A percentile compares a stretch with the other conserved stretches of the same genome.
These are phyloP conservation scores for Yamadazyma atmosphaerica DNA, from an alignment of 1,139 yeast genomes.

Conservation along the genomic window DNA sequence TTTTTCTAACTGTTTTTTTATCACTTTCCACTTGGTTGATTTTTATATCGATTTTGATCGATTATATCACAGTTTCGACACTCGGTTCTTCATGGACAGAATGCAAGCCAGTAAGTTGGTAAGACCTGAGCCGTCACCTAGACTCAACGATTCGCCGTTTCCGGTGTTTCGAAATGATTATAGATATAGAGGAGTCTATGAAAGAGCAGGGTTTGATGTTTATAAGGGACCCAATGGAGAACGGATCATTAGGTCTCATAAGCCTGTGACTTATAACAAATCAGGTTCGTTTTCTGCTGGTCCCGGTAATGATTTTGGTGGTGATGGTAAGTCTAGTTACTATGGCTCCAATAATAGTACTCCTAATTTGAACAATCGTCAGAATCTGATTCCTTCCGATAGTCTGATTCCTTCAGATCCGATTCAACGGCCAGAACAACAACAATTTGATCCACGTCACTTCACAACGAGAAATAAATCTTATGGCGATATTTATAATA, in stretches of 20 bases:
- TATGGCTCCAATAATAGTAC: slow-evolving; percentile 1
- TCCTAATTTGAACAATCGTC: slow-evolving; percentile 1
- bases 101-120: slow-evolving; percentile 15
- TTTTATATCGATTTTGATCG: not conserved
- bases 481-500: slow-evolving; percentile 7
- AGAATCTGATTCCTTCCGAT: not conserved
- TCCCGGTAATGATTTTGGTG: not conserved
- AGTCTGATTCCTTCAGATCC: not conserved
- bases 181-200: slow-evolving; percentile 59
- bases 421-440: not conserved
- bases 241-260: slow-evolving; percentile 1
- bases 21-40: too few species aligned
- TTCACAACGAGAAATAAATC: slow-evolving; percentile 8
- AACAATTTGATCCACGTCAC: slow-evolving; percentile 1
- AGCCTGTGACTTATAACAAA: not conserved
- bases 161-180: slow-evolving; percentile 61
- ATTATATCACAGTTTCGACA: not conserved
- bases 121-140: slow-evolving; percentile 31
- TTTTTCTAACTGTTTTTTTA: too few species aligned
- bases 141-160: slow-evolving; percentile 47
- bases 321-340: not conserved
- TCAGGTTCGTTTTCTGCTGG: not conserved
- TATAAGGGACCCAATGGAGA: slow-evolving; percentile 20
- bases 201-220: slow-evolving; percentile 67
- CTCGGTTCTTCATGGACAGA: not conserved